Base-by-base conservation (phyloP, 2,329 filamentous ascomycete genomes). In the Massarina eburnea region DNA sequence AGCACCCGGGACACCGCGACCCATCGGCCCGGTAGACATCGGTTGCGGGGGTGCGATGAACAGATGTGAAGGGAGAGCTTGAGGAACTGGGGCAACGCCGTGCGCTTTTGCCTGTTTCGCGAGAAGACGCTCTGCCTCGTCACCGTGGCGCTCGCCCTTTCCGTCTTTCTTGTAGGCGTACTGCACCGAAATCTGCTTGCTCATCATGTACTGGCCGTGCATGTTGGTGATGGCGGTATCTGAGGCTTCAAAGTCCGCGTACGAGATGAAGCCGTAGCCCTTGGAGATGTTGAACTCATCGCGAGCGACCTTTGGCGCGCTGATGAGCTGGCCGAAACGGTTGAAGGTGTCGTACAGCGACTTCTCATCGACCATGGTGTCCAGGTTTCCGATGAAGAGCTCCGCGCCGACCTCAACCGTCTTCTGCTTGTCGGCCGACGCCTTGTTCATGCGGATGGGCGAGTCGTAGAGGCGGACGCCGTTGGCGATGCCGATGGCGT, bases 161-260 rank as follows among this genome's bases (percentile, higher is more conserved):
- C 94, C 94, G 64, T 99, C 94, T 74, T 97, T 97, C 80, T 99
- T 99, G 81, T 96, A 97, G 30, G 94, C 94, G 71, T 97, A 99
- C 72, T 97, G 92, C 35, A 99, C 94, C 2, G 88, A 89, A 59
- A 97, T 87, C 71, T 96, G 89, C 75, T 96, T 96, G 78, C 94
- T 96, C 79, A 95, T 91, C 49, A 99, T 83, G 72, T 94, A 97
- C 74, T 97, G 91, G 41, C 90, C 90, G 68, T 96, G 88, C 87
- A 99, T 91, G 68, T 92, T 94, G 56, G 85, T 81, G 52, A 95
- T 89, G 33, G 94, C 91, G 51, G 89, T 86, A 64, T 99, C 94
- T 9, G 90, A 94, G 58, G 90, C 88, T 65, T 97, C 94, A 68
- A 99, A 99, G 65, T 89, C 88, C 67, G 85, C 85, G 64, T 91